Conservation (phyloP, 352 stramenopile species). For the Phytophthora podocarpi region DNA sequence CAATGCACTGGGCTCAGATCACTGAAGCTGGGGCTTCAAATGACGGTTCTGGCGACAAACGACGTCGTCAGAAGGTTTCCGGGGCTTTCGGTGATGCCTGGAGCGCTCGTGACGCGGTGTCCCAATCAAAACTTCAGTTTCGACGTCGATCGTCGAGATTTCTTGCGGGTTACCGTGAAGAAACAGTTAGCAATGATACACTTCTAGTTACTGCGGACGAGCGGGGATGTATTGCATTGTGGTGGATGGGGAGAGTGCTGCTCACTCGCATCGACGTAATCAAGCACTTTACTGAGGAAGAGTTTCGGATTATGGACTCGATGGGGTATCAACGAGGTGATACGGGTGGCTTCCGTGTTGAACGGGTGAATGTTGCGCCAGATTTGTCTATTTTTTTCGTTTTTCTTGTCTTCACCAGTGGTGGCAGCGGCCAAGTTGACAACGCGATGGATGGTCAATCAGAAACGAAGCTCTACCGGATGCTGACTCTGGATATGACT, state of each 20-base stretch:
- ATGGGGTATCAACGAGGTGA: slow-evolving; percentile 3
- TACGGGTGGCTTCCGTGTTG: slow-evolving; percentile 28
- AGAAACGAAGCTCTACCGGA: slow-evolving; percentile 26
- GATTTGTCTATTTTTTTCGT: slow-evolving; percentile 53
- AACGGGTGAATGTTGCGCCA: slow-evolving; percentile 36
- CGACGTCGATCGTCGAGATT: slow-evolving; percentile 39
- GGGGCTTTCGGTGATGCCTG: not conserved
- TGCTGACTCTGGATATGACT: slow-evolving; percentile 48
- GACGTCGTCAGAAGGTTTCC: not conserved
- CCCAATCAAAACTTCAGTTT: slow-evolving; percentile 36
- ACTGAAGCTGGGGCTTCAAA: not conserved
- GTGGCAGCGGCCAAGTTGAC: not conserved
- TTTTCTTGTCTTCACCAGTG: slow-evolving; percentile 26
- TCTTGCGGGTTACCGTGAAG: slow-evolving; percentile 11
- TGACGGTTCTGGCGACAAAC: slow-evolving; percentile 10
- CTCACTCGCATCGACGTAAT: slow-evolving; percentile 51
- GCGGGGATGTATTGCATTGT: slow-evolving; percentile 45
- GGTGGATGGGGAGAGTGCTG: slow-evolving; percentile 66
- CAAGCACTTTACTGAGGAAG: slow-evolving; percentile 30
- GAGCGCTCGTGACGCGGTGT: slow-evolving; percentile 6
- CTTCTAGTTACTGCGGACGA: slow-evolving; percentile 61
- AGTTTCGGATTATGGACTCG: slow-evolving; percentile 18
- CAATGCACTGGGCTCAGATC: slow-evolving; percentile 58
- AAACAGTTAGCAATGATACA: slow-evolving; percentile 14
- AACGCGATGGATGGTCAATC: not conserved